Conservation (phyloP, 352 stramenopile species). For the Phytophthora europaea region DNA sequence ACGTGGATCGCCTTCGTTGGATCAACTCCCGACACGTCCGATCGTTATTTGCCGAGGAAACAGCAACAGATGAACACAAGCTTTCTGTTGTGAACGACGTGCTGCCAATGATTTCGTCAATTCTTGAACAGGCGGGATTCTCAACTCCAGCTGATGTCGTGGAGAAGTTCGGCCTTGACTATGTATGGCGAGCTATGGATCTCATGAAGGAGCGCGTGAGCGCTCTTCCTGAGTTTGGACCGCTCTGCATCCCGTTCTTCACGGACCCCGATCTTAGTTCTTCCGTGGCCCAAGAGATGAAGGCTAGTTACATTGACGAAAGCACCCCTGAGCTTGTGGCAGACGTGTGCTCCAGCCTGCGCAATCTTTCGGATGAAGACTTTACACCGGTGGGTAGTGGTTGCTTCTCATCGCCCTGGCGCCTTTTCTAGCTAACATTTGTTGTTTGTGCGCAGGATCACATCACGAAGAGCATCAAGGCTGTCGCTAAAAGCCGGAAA, state of each 20-base stretch:
- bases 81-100: conserved; percentile 65
- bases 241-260: conserved; percentile 83
- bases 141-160: conserved; percentile 48
- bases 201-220: conserved; percentile 91
- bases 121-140: conserved; percentile 45
- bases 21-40: conserved; percentile 92
- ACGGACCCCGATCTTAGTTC: conserved; percentile 61
- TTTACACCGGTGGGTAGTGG: conserved; percentile 63
- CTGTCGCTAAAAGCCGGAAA: conserved; percentile 78
- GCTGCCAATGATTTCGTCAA: conserved; percentile 69
- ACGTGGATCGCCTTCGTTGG: conserved; percentile 88
- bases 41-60: conserved; percentile 69
- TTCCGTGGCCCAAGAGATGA: conserved; percentile 69
- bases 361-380: conserved; percentile 64
- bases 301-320: conserved; percentile 77
- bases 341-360: conserved; percentile 55
- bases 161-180: conserved; percentile 66
- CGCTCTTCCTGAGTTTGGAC: conserved; percentile 81
- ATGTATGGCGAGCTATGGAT: conserved; percentile 81
- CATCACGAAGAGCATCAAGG: conserved; percentile 85
- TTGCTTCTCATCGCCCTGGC: neutral
- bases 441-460: conserved; percentile 53
- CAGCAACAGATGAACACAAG: conserved; percentile 51
- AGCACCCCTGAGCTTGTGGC: conserved; percentile 66
- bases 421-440: neutral